Percentiles rank a stretch among this genome's conserved stretches.
Evolutionary conservation across 2,329 filamentous ascomycete genomes (phyloP).

Genomic region (Pseudogymnoascus sp.): DNA sequence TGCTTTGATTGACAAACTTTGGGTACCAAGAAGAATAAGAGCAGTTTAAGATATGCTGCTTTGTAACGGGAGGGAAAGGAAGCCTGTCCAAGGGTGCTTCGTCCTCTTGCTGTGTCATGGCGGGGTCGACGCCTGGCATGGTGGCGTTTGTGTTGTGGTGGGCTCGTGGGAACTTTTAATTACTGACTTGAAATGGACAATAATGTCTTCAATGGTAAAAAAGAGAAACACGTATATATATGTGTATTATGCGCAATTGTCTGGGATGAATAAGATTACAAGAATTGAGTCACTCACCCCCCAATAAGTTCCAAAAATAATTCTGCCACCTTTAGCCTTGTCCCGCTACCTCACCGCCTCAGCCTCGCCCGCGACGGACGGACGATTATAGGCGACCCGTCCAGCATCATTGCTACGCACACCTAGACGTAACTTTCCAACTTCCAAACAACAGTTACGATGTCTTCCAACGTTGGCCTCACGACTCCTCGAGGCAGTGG

Average conservation of each 20-base stretch:
- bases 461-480: constrained; percentile 97
- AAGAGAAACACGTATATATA: not conserved
- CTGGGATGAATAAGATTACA: constrained; percentile 5
- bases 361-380: not conserved
- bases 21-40: constrained; percentile 91
- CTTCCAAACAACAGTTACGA: constrained; percentile 32
- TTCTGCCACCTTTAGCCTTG: constrained; percentile 7
- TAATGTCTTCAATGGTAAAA: not conserved
- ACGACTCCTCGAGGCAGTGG: constrained; percentile 89
- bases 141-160: not conserved
- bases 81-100: constrained; percentile 32
- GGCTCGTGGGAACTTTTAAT: too few species aligned
- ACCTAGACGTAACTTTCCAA: not conserved
- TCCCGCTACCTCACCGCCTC: constrained; percentile 5
- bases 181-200: too few species aligned
- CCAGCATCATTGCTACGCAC: not conserved
- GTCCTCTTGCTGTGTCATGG: constrained; percentile 8
- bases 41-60: constrained; percentile 84
- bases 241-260: not conserved
- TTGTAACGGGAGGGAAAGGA: constrained; percentile 75
- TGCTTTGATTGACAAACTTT: constrained; percentile 39
- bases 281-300: constrained; percentile 1
- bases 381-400: not conserved
- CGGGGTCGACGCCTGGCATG: constrained; percentile 6
- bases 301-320: constrained; percentile 1